A percentile compares a stretch with the other conserved stretches of the same genome.
Conservation (phyloP, 805 yeast species). For the Candida succiphila region DNA sequence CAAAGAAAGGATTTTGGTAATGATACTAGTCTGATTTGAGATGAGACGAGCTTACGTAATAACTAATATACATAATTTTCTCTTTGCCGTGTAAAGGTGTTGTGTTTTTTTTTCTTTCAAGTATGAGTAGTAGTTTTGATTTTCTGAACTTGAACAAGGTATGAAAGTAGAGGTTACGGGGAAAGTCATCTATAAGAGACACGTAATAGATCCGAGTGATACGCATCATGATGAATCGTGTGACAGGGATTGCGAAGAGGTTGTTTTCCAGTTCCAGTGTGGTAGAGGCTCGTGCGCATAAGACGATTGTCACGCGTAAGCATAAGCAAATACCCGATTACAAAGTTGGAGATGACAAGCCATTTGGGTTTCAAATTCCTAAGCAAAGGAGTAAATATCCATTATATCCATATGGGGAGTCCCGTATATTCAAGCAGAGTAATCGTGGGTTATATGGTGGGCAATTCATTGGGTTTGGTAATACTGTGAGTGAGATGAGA, state of each 20-base stretch:
- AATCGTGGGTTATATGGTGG: slow-evolving; percentile 91
- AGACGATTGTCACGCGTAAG: slow-evolving; percentile 37
- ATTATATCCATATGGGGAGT: slow-evolving; percentile 70
- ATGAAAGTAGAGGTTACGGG: too few relatives aligned
- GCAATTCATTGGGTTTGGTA: slow-evolving; percentile 65
- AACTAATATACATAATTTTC: too few relatives aligned
- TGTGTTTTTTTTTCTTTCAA: too few relatives aligned
- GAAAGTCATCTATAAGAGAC: too few relatives aligned
- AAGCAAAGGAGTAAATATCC: slow-evolving; percentile 37
- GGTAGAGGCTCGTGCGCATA: slow-evolving; percentile 19
- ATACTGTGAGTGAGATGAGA: slow-evolving; percentile 64
- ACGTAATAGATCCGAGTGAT: too few relatives aligned
- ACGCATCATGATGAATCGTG: slow-evolving; percentile 25
- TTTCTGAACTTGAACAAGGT: too few relatives aligned
- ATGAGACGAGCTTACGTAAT: too few relatives aligned
- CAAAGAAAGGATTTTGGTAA: slow-evolving; percentile 19
- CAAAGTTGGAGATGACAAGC: slow-evolving; percentile 44
- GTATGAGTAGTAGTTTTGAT: too few relatives aligned
- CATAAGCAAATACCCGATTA: slow-evolving; percentile 32
- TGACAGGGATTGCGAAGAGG: slow-evolving; percentile 18
- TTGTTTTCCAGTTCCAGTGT: slow-evolving; percentile 14
- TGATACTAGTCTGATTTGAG: not conserved
- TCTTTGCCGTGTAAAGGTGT: too few relatives aligned
- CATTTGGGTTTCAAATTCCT: slow-evolving; percentile 31
- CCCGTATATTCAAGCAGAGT: slow-evolving; percentile 70